phyloP scores from a whole-genome alignment of 257 asterid genomes.

The Solanum sparsipilum region DNA sequence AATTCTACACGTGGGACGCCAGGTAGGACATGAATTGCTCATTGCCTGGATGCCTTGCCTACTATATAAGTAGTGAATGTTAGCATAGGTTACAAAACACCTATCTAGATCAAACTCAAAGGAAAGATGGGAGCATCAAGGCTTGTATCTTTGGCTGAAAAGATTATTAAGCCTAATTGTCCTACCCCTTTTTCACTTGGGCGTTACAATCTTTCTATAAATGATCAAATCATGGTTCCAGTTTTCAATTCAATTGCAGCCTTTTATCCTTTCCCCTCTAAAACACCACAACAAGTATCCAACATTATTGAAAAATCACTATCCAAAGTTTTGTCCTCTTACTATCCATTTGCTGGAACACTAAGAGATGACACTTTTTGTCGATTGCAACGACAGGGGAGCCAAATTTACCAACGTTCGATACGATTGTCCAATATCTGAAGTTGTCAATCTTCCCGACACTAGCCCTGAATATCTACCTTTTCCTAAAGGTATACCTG shows the following conservation, averaged over 20 bases:
- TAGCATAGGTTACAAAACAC: neutral
- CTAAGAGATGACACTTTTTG: neutral
- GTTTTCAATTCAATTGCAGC: neutral
- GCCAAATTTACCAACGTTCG: neutral
- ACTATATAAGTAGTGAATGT: neutral
- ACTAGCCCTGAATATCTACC: neutral
- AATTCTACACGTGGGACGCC: too few species aligned
- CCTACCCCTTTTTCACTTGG: too few species aligned
- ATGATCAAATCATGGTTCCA: neutral
- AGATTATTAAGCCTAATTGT: too few species aligned
- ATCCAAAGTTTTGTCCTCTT: neutral
- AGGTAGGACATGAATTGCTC: too few species aligned
- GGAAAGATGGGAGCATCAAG: neutral
- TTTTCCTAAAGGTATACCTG: neutral
- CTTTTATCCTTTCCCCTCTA: neutral
- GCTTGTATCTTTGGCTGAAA: too few species aligned
- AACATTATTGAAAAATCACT: neutral
- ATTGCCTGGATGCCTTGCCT: neutral
- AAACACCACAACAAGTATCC: neutral
- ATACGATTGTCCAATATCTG: neutral
- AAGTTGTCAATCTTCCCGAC: neutral
- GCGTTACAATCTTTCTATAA: too few species aligned
- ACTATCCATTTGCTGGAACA: conserved; percentile 12
- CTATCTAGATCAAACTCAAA: neutral
- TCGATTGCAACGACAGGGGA: neutral